Conservation (phyloP, 768 basidiomycete genomes). For the Lactifluus rugatus region DNA sequence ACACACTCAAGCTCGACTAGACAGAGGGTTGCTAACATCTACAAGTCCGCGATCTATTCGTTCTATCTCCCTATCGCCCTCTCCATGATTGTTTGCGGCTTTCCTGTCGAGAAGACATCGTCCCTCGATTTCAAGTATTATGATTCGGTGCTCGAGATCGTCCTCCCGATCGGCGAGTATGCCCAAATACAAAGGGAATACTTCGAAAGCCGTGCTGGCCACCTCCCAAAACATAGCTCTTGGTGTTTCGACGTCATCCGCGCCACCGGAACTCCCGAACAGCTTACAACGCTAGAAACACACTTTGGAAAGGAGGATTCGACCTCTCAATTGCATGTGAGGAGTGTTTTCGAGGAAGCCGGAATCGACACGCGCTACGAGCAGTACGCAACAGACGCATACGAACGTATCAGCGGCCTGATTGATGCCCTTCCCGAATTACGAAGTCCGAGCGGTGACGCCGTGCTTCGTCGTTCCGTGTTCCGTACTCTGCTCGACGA, state of each 20-base stretch:
- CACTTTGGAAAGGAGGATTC: constrained; percentile 55
- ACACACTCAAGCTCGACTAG: constrained; percentile 30
- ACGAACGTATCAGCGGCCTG: constrained; percentile 51
- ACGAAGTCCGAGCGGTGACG: constrained; percentile 25
- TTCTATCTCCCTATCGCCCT: constrained; percentile 98
- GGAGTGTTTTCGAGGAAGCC: constrained; percentile 61
- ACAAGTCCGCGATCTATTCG: constrained; percentile 97
- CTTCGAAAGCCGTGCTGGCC: constrained; percentile 73
- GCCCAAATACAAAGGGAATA: constrained; percentile 98
- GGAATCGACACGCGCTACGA: constrained; percentile 60
- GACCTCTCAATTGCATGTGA: constrained; percentile 47
- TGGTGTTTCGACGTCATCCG: constrained; percentile 92
- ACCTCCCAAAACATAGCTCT: constrained; percentile 93
- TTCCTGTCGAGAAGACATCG: constrained; percentile 40
- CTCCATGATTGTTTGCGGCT: constrained; percentile 69
- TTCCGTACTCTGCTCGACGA: constrained; percentile 83
- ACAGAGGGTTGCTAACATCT: constrained; percentile 85
- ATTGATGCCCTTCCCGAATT: constrained; percentile 69
- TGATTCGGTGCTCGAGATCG: constrained; percentile 64
- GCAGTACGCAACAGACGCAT: constrained; percentile 69
- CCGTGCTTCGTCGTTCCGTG: constrained; percentile 48
- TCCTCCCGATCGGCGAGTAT: constrained; percentile 91
- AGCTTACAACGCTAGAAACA: constrained; percentile 47
- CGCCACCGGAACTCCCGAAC: constrained; percentile 40
- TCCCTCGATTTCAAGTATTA: constrained; percentile 47